phyloP scores from a whole-genome alignment of 805 yeast genomes.

The Hanseniaspora taiwanica region DNA sequence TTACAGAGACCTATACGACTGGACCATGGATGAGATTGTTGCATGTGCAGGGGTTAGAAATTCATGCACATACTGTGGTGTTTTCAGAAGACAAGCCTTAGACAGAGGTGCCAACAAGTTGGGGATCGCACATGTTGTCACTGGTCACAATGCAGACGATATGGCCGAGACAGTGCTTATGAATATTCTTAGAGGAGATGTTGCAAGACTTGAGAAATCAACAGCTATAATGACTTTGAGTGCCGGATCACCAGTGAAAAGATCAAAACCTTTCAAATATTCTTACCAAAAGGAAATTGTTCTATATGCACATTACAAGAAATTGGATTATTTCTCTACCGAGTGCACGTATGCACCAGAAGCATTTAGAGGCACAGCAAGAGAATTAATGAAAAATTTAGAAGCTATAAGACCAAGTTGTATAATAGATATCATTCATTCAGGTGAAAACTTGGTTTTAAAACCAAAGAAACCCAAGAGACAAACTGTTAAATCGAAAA shows the following conservation, averaged over 20 bases:
- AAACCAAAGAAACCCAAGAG: constrained; percentile 40
- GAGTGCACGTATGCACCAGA: constrained; percentile 98
- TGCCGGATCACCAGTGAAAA: constrained; percentile 74
- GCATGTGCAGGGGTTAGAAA: constrained; percentile 86
- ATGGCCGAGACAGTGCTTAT: constrained; percentile 96
- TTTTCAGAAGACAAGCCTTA: constrained; percentile 86
- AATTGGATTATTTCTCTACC: constrained; percentile 88
- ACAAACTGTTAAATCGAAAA: constrained; percentile 22
- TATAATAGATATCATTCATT: constrained; percentile 84
- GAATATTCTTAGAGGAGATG: constrained; percentile 93
- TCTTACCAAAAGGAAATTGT: constrained; percentile 96
- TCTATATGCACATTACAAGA: constrained; percentile 89
- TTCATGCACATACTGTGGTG: constrained; percentile 97
- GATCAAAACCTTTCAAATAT: constrained; percentile 93
- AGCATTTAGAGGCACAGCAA: constrained; percentile 94
- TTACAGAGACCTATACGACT: constrained; percentile 77
- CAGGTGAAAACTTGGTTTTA: constrained; percentile 77
- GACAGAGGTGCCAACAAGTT: constrained; percentile 90
- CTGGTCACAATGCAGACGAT: constrained; percentile 99
- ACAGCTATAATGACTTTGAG: constrained; percentile 76
- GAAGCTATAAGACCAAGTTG: constrained; percentile 88
- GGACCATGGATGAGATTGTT: constrained; percentile 99
- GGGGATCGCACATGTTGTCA: constrained; percentile 80
- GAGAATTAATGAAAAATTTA: constrained; percentile 78
- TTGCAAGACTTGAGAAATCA: constrained; percentile 80